phyloP scores from a whole-genome alignment of 371 early-diverging fungal species.

The Syncephalastrum monosporum region DNA sequence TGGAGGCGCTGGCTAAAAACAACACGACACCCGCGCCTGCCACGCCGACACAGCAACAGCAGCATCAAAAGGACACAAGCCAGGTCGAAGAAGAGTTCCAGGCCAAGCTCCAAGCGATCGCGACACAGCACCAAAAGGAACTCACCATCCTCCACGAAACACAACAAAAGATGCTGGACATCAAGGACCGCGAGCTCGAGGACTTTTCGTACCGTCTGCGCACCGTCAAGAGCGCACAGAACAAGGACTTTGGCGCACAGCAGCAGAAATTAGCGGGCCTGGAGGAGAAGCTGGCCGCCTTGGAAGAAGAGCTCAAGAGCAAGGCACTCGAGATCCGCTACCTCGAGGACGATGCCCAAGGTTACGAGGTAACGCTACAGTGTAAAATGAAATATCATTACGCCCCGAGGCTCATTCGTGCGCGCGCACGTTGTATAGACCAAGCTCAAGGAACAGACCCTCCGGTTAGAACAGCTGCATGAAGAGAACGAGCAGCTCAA shows the following conservation, averaged over 20 bases:
- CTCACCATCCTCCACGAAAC: conserved; percentile 42
- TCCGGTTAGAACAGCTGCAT: conserved; percentile 25
- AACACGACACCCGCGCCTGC: not conserved
- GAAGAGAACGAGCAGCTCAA: conserved; percentile 35
- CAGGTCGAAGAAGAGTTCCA: conserved; percentile 9
- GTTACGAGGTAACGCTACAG: conserved; percentile 40
- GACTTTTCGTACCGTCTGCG: conserved; percentile 40
- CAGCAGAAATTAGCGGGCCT: conserved; percentile 28
- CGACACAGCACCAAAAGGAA: conserved; percentile 44
- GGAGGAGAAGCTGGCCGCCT: conserved; percentile 27
- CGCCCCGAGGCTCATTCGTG: too few relatives aligned
- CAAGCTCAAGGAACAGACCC: conserved; percentile 35
- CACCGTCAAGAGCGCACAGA: conserved; percentile 34
- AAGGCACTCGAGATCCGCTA: conserved; percentile 41
- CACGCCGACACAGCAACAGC: conserved; percentile 5
- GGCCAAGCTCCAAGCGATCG: conserved; percentile 30
- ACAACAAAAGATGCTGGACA: conserved; percentile 42
- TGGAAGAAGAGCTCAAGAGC: conserved; percentile 34
- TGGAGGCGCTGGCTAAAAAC: conserved; percentile 19
- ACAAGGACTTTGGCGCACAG: conserved; percentile 43
- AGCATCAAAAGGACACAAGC: conserved; percentile 3
- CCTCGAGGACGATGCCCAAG: conserved; percentile 42
- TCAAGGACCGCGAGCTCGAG: conserved; percentile 46
- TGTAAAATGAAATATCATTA: too few relatives aligned
- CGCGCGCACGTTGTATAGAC: conserved; percentile 15